phyloP scores from a whole-genome alignment of 345 rosid species.

The Gossypium thurberi region DNA sequence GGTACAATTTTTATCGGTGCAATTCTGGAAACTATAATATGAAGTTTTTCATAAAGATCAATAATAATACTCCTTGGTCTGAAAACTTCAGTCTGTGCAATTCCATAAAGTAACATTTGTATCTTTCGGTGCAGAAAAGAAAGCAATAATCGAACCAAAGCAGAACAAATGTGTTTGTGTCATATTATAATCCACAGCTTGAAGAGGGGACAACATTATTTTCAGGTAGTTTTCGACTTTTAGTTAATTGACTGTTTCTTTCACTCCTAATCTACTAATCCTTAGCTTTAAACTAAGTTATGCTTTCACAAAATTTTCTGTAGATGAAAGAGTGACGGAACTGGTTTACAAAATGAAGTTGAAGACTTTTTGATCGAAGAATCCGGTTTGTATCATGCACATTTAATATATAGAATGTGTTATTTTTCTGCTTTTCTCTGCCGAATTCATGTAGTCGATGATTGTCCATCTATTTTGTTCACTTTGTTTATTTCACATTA shows the following conservation, averaged over 20 bases:
- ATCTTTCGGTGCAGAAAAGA: constrained; percentile 56
- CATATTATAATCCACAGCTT: constrained; percentile 45
- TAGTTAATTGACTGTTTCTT: neutral
- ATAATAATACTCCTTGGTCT: neutral
- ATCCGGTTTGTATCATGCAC: constrained; percentile 10
- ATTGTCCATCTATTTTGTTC: constrained; percentile 20
- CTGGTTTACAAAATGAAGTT: constrained; percentile 22
- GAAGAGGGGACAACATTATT: constrained; percentile 17
- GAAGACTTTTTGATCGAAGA: constrained; percentile 12
- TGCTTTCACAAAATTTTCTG: neutral
- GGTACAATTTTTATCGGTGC: constrained; percentile 31
- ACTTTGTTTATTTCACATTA: constrained; percentile 15
- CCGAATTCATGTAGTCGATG: constrained; percentile 17
- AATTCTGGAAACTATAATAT: neutral
- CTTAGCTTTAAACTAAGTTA: neutral
- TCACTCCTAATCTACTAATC: neutral
- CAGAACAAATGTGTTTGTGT: constrained; percentile 84
- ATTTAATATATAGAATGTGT: constrained; percentile 8
- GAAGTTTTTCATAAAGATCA: neutral
- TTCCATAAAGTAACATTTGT: constrained; percentile 4
- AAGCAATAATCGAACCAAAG: constrained; percentile 43
- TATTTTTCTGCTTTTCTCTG: constrained; percentile 16
- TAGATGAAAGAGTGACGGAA: constrained; percentile 21
- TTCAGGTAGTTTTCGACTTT: constrained; percentile 17
- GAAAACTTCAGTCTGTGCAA: neutral